Conservation (phyloP, 179 eudicot species). For the Silene noctiflora region DNA sequence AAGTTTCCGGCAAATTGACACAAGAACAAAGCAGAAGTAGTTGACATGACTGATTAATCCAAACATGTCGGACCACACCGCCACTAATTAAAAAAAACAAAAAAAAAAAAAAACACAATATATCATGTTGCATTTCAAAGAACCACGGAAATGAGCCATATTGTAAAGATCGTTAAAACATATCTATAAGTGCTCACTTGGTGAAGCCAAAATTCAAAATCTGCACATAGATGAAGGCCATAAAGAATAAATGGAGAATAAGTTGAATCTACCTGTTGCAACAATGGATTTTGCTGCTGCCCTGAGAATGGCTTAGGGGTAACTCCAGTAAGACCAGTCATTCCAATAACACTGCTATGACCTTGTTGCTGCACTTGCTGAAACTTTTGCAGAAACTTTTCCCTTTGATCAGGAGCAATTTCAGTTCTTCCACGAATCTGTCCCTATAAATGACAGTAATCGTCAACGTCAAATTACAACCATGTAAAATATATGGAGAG, state of each 20-base stretch:
- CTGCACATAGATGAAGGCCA: not conserved
- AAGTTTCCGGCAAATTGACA: not conserved
- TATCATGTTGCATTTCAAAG: not conserved
- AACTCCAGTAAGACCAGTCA: conserved; percentile 68
- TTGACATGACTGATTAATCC: not conserved
- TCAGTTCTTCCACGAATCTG: conserved; percentile 93
- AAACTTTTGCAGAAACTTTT: conserved; percentile 75
- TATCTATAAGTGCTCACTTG: not conserved
- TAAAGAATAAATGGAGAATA: not conserved
- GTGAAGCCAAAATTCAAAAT: not conserved
- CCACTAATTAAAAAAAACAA: not conserved
- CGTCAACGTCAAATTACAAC: conserved; percentile 7
- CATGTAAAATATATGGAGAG: not conserved
- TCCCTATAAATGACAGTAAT: conserved; percentile 38
- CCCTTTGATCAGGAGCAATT: conserved; percentile 96
- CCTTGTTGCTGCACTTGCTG: conserved; percentile 96
- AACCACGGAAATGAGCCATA: not conserved
- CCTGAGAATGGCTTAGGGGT: conserved; percentile 71
- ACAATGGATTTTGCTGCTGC: conserved; percentile 74
- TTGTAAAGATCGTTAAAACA: not conserved
- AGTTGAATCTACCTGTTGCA: conserved; percentile 64
- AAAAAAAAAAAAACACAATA: not conserved
- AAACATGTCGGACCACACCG: not conserved
- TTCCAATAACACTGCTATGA: conserved; percentile 73
- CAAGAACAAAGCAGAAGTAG: not conserved